A percentile compares a stretch with the other conserved stretches of the same genome.
Conservation (phyloP, 371 early-diverging fungal species). For the Blakeslea trispora region DNA sequence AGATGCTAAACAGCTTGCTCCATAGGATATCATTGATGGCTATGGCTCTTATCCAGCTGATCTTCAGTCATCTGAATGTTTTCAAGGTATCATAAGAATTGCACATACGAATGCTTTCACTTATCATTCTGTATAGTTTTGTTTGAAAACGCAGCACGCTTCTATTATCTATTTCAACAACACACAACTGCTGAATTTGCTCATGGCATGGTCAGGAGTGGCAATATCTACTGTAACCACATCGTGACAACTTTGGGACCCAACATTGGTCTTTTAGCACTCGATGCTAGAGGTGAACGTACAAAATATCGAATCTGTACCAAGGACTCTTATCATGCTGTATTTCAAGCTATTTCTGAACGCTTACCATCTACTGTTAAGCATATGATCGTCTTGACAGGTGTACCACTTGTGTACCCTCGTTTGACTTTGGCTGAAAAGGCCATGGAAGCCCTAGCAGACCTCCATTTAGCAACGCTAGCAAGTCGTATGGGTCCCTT, state of each 20-base stretch:
- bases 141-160: conserved; percentile 65
- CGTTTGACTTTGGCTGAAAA: conserved; percentile 69
- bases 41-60: conserved; percentile 85
- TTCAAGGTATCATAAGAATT: conserved; percentile 24
- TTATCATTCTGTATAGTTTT: conserved; percentile 16
- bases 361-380: conserved; percentile 48
- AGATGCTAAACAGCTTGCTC: neutral
- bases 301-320: conserved; percentile 64
- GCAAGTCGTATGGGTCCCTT: conserved; percentile 42
- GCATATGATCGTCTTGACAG: conserved; percentile 71
- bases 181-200: conserved; percentile 67
- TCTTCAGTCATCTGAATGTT: conserved; percentile 60
- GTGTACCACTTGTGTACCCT: conserved; percentile 80
- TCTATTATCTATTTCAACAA: conserved; percentile 85
- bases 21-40: conserved; percentile 69
- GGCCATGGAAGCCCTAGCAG: conserved; percentile 51
- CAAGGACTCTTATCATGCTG: conserved; percentile 61
- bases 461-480: conserved; percentile 37
- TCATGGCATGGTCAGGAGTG: conserved; percentile 55
- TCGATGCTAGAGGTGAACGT: conserved; percentile 84
- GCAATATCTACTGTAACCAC: conserved; percentile 26
- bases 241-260: conserved; percentile 67
- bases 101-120: neutral
- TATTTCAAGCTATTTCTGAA: conserved; percentile 56
- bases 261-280: conserved; percentile 59